Evolutionary conservation across 2,329 filamentous ascomycete genomes (phyloP).

Genomic region (Diaporthe ampelina): DNA sequence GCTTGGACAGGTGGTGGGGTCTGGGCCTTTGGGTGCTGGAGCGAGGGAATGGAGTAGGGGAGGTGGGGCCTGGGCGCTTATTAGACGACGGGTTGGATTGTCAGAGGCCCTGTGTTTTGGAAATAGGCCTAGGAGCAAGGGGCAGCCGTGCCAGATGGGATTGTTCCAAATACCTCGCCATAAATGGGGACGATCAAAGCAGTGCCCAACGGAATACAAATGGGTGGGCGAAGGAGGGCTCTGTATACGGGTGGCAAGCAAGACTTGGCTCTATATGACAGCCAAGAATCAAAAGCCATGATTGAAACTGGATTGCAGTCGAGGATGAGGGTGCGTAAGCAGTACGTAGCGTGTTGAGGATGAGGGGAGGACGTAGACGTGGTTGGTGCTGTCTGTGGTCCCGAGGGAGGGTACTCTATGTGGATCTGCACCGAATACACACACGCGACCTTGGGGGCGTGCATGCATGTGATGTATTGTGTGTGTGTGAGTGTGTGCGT

Average conservation of each 20-base stretch:
- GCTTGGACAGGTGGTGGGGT: neutral
- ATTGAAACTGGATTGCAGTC: neutral
- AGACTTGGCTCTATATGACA: constrained; percentile 11
- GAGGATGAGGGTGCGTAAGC: neutral
- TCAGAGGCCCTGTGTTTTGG: constrained; percentile 3
- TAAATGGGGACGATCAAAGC: neutral
- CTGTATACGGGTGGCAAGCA: neutral
- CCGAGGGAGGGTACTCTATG: neutral
- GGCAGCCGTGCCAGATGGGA: neutral
- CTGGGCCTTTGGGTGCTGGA: constrained; percentile 14
- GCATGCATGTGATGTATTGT: neutral
- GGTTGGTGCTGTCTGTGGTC: neutral
- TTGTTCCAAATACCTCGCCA: neutral
- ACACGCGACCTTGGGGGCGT: neutral
- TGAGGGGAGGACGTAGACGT: neutral
- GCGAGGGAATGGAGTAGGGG: neutral
- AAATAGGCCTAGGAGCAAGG: neutral
- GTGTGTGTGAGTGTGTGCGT: neutral
- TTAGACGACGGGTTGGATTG: constrained; percentile 10
- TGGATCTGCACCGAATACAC: neutral
- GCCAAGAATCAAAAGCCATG: constrained; percentile 20
- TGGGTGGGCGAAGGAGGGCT: neutral
- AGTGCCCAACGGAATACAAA: constrained; percentile 7
- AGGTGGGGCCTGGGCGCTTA: neutral
- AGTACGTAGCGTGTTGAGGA: no score